phyloP scores from a whole-genome alignment of 2,329 filamentous ascomycete species.

The Diplodia sapinea region DNA sequence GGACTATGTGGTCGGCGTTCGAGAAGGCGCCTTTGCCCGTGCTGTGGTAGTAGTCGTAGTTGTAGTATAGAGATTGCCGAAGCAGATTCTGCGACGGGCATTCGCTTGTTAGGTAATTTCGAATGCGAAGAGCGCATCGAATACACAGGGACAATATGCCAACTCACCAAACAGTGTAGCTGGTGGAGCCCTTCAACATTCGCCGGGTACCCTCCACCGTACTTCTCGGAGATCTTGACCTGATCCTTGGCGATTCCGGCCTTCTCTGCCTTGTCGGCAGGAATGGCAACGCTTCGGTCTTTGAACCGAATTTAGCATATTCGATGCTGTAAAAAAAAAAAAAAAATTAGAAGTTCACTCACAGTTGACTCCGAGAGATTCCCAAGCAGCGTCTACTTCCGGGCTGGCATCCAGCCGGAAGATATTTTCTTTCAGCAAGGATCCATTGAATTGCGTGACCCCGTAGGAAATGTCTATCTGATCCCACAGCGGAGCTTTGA shows the following conservation, averaged over 20 bases:
- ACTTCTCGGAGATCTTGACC: constrained; percentile 60
- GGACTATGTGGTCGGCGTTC: constrained; percentile 62
- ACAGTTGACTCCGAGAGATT: constrained; percentile 59
- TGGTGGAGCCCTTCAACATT: constrained; percentile 64
- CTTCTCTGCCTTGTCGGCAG: constrained; percentile 54
- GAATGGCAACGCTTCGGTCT: constrained; percentile 54
- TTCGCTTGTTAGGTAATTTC: not conserved
- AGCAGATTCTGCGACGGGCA: constrained; percentile 58
- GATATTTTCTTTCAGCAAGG: constrained; percentile 60
- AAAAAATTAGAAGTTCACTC: constrained; percentile 55
- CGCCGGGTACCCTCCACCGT: constrained; percentile 65
- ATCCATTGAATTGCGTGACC: constrained; percentile 60
- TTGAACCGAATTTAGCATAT: constrained; percentile 60
- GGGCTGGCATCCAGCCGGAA: constrained; percentile 58
- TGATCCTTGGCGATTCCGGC: constrained; percentile 62
- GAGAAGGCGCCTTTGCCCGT: constrained; percentile 59
- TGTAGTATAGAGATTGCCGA: constrained; percentile 64
- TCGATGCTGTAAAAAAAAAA: constrained; percentile 55
- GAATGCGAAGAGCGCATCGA: not conserved
- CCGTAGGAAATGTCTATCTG: constrained; percentile 53
- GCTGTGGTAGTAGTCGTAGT: constrained; percentile 63
- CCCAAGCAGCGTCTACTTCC: constrained; percentile 65
- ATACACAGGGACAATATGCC: too few relatives aligned
- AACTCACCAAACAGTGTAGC: constrained; percentile 61
- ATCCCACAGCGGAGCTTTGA: constrained; percentile 43